phyloP scores from a whole-genome alignment of 2,329 filamentous ascomycete genomes.

The Aurifilum marmelostoma region DNA sequence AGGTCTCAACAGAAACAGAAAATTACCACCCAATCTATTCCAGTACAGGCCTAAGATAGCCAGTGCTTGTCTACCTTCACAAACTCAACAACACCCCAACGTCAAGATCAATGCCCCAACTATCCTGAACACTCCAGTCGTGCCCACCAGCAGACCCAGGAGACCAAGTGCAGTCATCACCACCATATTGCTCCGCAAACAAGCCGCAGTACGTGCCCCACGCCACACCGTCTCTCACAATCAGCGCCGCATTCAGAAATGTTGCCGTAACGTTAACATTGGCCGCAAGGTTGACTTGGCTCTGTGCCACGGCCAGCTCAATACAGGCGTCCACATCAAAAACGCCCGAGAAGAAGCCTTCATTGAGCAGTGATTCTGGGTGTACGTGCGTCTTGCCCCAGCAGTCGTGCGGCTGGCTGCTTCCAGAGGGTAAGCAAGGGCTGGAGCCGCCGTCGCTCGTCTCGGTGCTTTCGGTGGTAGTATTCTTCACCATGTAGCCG shows the following conservation, averaged over 20 bases:
- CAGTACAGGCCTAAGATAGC: neutral
- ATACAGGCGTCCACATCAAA: neutral
- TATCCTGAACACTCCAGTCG: conserved; percentile 10
- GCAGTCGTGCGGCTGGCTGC: conserved; percentile 7
- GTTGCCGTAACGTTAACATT: neutral
- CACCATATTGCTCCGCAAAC: conserved; percentile 1
- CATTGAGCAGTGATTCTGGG: neutral
- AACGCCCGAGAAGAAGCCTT: neutral
- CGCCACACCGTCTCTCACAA: conserved; percentile 4
- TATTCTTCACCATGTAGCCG: conserved; percentile 3
- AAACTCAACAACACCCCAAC: neutral
- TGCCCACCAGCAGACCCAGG: neutral
- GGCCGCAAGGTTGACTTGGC: conserved; percentile 7
- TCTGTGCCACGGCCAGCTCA: neutral
- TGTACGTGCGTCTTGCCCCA: conserved; percentile 9
- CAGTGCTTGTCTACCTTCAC: neutral
- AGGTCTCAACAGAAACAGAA: neutral
- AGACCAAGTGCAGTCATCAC: conserved; percentile 4
- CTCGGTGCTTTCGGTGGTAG: neutral
- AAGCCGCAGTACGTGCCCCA: conserved; percentile 7
- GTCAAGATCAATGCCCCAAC: conserved; percentile 8
- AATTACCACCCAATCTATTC: neutral
- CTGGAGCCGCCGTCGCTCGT: neutral
- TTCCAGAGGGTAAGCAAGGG: neutral
- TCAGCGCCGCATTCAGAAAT: conserved; percentile 9